Percentiles rank a stretch among this genome's conserved stretches.
Evolutionary conservation across 495 filamentous ascomycete species (phyloP).

Genomic region (Annulohypoxylon nitens): DNA sequence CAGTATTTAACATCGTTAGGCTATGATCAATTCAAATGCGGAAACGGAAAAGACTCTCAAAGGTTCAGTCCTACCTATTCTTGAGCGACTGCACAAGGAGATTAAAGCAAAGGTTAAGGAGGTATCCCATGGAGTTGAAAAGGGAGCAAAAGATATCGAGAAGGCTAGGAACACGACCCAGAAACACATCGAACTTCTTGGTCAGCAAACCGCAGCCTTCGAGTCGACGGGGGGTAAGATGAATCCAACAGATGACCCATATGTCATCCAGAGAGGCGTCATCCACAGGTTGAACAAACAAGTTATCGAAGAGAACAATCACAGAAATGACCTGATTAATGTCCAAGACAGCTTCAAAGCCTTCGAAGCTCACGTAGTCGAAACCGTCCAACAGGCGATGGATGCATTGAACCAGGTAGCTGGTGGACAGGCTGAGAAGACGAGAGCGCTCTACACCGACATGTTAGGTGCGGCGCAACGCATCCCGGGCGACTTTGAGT

Average conservation of each 20-base stretch:
- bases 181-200: slow-evolving; percentile 95
- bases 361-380: slow-evolving; percentile 88
- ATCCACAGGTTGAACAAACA: slow-evolving; percentile 88
- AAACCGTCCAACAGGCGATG: slow-evolving; percentile 84
- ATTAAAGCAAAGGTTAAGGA: slow-evolving; percentile 97
- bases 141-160: slow-evolving; percentile 88
- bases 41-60: slow-evolving; percentile 92
- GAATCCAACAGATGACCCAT: slow-evolving; percentile 82
- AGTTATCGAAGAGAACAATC: slow-evolving; percentile 93
- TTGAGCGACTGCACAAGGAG: slow-evolving; percentile 92
- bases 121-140: slow-evolving; percentile 83
- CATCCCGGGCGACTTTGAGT: slow-evolving; percentile 94
- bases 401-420: slow-evolving; percentile 82
- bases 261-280: slow-evolving; percentile 85
- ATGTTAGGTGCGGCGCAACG: slow-evolving; percentile 81
- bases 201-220: slow-evolving; percentile 81
- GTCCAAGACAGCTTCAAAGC: slow-evolving; percentile 89
- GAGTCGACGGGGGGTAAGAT: slow-evolving; percentile 77
- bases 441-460: slow-evolving; percentile 82
- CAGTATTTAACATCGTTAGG: slow-evolving; percentile 58
- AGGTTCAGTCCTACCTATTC: slow-evolving; percentile 82
- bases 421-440: slow-evolving; percentile 82
- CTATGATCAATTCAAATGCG: slow-evolving; percentile 84
- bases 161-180: slow-evolving; percentile 89
- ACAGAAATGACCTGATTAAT: slow-evolving; percentile 86